Base-by-base conservation (phyloP, 257 asterid species). In the Coffea eugenioides region DNA sequence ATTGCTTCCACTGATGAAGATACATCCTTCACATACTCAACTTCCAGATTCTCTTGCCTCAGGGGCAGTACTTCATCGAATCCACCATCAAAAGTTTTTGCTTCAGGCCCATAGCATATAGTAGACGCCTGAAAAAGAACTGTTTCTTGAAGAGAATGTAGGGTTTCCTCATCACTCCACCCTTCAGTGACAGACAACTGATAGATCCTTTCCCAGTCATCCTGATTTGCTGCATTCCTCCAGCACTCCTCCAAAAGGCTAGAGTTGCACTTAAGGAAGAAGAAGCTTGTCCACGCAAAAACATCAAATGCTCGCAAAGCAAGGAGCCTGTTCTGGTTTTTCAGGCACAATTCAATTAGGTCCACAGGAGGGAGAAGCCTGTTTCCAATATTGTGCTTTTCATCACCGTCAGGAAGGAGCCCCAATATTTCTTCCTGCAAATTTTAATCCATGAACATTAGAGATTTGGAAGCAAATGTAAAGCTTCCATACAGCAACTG, bases 181-280 rank as follows among this genome's bases (percentile, higher is more conserved):
- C 97, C 98, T 79, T 93, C 96, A 0, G 74, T 85, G 54, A 80
- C 39, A 57, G 95, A 95, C 84, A 70, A 86, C 82, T 87, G 88
- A 81, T 91, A 83, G 49, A 95, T 89, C 52, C 57, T 80, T 52
- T 81, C 91, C 99, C 98, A 95, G 80, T 93, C 93, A 62, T 95
- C 99, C 82, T 93, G 97, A 82, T 88, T 88, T 59, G 95, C 92
- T 25, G 97, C 98, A 76, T 93, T 93, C 77, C 93, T 93, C 99
- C 98, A 95, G 91, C 99, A 95, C 34, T 93, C 94, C 88, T 93
- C 97, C 87, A 95, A 79, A 74, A 93, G 91, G 89, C 85, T 87
- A 51, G 87, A 72, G 84, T 95, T 93, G 71, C 84, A 86, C 86
- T 87, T 90, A 66, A 92, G 76, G 62, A 95, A 95, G 66, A 98